These are phyloP conservation scores for Trichocomaceae sp. DNA, from an alignment of 2,329 filamentous ascomycete species.

Conservation along the genomic window DNA sequence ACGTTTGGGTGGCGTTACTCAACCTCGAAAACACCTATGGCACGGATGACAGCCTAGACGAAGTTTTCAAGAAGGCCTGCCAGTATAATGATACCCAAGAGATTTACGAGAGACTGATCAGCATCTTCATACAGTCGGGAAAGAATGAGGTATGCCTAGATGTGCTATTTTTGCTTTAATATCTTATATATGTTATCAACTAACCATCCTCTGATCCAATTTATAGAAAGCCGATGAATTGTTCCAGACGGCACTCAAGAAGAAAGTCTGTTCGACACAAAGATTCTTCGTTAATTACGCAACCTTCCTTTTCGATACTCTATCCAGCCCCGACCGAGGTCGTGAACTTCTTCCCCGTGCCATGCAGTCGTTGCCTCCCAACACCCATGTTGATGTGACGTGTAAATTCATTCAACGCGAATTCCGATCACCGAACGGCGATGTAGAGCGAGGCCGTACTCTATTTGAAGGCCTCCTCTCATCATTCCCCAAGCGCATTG, in stretches of 20 bases:
- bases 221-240: slow-evolving; percentile 75
- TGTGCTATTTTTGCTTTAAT: neutral
- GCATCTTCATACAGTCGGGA: slow-evolving; percentile 88
- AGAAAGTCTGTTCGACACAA: slow-evolving; percentile 70
- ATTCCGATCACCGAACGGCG: slow-evolving; percentile 75
- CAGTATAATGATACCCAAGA: slow-evolving; percentile 90
- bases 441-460: slow-evolving; percentile 85
- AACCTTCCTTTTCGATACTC: slow-evolving; percentile 75
- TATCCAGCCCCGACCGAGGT: slow-evolving; percentile 63
- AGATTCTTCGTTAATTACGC: slow-evolving; percentile 93
- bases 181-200: slow-evolving; percentile 9
- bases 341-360: slow-evolving; percentile 75
- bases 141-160: slow-evolving; percentile 66
- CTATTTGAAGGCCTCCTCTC: slow-evolving; percentile 84
- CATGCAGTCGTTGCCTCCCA: slow-evolving; percentile 68
- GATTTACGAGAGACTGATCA: slow-evolving; percentile 80
- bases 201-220: slow-evolving; percentile 15
- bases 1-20: slow-evolving; percentile 89
- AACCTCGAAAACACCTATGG: slow-evolving; percentile 92
- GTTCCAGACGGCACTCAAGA: slow-evolving; percentile 81
- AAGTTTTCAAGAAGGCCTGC: slow-evolving; percentile 84
- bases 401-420: slow-evolving; percentile 87
- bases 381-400: slow-evolving; percentile 66
- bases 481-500: slow-evolving; percentile 80
- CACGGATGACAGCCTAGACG: slow-evolving; percentile 71